These are phyloP conservation scores for Neofusicoccum umdonicola DNA, from an alignment of 2,329 filamentous ascomycete species.

Conservation along the genomic window DNA sequence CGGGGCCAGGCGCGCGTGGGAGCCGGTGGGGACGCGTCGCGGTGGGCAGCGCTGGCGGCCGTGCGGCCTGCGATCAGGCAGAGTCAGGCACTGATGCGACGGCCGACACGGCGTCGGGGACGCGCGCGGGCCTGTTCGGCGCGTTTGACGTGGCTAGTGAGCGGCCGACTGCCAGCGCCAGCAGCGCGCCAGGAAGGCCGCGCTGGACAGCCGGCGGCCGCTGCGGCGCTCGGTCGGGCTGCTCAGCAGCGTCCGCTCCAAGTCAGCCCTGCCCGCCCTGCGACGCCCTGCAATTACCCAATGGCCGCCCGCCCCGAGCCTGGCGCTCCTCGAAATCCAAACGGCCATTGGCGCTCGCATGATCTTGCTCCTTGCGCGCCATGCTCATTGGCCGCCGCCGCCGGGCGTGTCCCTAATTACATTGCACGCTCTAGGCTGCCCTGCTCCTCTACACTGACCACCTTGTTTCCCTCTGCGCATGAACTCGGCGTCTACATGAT, in stretches of 20 bases:
- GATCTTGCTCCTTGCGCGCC: not conserved
- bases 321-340: not conserved
- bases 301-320: not conserved
- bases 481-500: no score
- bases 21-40: no score
- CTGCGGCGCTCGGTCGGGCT: not conserved
- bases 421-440: no score
- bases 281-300: slow-evolving; percentile 1
- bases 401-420: not conserved
- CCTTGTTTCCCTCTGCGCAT: no score
- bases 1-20: no score
- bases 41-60: not conserved
- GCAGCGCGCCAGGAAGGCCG: not conserved
- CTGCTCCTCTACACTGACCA: no score
- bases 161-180: not conserved
- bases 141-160: slow-evolving; percentile 10
- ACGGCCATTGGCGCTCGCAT: not conserved
- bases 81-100: not conserved
- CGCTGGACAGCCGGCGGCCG: not conserved
- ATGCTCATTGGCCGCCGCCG: not conserved
- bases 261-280: not conserved
- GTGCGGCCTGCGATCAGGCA: not conserved
- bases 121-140: not conserved
- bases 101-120: not conserved
- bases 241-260: no score